Conservation (phyloP, 495 filamentous ascomycete genomes). For the Talaromyces liani region DNA sequence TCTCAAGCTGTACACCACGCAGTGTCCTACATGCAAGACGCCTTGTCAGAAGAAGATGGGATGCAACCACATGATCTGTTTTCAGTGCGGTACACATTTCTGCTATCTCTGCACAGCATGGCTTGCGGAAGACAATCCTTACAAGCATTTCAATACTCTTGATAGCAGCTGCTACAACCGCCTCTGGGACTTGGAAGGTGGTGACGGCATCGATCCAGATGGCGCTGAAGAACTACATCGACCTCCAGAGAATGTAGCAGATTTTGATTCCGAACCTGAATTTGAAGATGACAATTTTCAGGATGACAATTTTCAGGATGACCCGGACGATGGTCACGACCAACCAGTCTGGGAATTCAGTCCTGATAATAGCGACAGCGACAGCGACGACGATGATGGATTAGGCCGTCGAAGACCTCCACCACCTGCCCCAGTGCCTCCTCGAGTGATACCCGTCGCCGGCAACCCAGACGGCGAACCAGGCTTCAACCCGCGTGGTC, state of each 20-base stretch:
- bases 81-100: conserved; percentile 83
- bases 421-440: conserved; percentile 37
- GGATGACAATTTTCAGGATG: conserved; percentile 9
- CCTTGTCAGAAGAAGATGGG: conserved; percentile 84
- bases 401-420: conserved; percentile 22
- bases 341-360: conserved; percentile 20
- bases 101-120: conserved; percentile 91
- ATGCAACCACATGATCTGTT: conserved; percentile 98
- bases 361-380: conserved; percentile 12
- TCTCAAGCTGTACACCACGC: conserved; percentile 67
- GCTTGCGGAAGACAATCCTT: conserved; percentile 75
- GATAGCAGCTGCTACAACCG: conserved; percentile 67
- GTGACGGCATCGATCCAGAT: conserved; percentile 55
- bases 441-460: conserved; percentile 21
- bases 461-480: conserved; percentile 17
- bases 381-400: conserved; percentile 16
- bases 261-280: conserved; percentile 28
- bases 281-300: conserved; percentile 16
- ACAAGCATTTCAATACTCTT: conserved; percentile 74
- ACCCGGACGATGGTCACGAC: conserved; percentile 17
- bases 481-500: conserved; percentile 18
- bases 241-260: conserved; percentile 26
- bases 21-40: conserved; percentile 84
- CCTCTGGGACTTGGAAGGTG: conserved; percentile 82
- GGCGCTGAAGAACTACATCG: conserved; percentile 37